phyloP scores from a whole-genome alignment of 306 rosid genomes.

The Macrotyloma uniflorum region DNA sequence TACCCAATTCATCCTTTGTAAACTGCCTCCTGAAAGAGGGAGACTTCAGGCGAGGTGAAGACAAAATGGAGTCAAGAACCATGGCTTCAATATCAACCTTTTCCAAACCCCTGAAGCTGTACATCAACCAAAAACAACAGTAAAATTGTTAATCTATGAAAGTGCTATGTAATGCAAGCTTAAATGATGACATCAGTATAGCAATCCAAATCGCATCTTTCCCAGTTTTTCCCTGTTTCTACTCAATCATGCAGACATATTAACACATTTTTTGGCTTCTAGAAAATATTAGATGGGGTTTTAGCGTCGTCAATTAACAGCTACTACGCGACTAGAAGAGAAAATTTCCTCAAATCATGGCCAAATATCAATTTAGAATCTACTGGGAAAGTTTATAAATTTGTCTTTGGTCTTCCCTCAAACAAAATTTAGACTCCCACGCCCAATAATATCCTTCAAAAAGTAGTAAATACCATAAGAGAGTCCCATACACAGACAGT shows the following conservation, averaged over 20 bases:
- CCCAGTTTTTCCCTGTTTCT: background rate
- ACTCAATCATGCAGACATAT: slow-evolving; percentile 16
- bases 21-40: slow-evolving; percentile 73
- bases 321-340: background rate
- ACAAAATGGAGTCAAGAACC: slow-evolving; percentile 80
- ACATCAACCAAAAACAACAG: slow-evolving; percentile 29
- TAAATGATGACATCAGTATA: background rate
- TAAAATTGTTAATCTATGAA: slow-evolving; percentile 8
- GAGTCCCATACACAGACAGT: background rate
- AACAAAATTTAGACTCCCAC: background rate
- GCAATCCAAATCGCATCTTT: background rate
- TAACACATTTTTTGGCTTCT: background rate
- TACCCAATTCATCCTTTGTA: slow-evolving; percentile 67
- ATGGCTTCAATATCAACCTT: slow-evolving; percentile 51
- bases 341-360: background rate
- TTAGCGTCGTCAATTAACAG: background rate
- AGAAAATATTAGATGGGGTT: background rate
- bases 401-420: background rate
- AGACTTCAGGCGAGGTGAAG: slow-evolving; percentile 71
- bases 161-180: slow-evolving; percentile 1
- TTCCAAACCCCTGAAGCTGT: slow-evolving; percentile 53
- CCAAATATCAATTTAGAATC: slow-evolving; percentile 19
- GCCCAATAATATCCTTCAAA: slow-evolving; percentile 12
- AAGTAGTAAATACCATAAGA: background rate
- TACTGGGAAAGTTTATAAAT: background rate